A percentile compares a stretch with the other conserved stretches of the same genome.
These are phyloP conservation scores for Curvularia hawaiiensis DNA, from an alignment of 2,329 filamentous ascomycete genomes.

Conservation along the genomic window DNA sequence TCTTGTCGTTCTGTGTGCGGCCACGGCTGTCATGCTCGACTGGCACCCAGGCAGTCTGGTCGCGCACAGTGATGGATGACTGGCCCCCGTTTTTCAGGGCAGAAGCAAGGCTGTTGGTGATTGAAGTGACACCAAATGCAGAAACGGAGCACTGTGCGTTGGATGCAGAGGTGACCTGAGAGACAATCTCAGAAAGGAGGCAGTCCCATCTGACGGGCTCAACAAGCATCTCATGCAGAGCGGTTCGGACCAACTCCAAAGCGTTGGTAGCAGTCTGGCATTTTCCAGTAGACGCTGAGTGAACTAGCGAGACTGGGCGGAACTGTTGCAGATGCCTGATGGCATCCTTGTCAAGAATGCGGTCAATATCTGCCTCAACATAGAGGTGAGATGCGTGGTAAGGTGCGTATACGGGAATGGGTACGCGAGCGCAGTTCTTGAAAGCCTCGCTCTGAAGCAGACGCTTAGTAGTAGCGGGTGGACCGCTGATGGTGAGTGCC, in stretches of 20 bases:
- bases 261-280: constrained; percentile 53
- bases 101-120: constrained; percentile 61
- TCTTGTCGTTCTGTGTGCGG: constrained; percentile 66
- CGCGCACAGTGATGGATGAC: constrained; percentile 49
- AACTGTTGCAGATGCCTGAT: constrained; percentile 49
- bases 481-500: constrained; percentile 64
- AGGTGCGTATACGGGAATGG: constrained; percentile 62
- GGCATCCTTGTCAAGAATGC: constrained; percentile 54
- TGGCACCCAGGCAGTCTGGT: constrained; percentile 52
- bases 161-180: constrained; percentile 51
- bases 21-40: constrained; percentile 42
- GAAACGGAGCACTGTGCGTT: constrained; percentile 52
- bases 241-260: constrained; percentile 52
- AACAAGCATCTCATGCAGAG: constrained; percentile 53
- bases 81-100: constrained; percentile 59
- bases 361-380: constrained; percentile 55
- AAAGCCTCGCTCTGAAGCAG: constrained; percentile 58
- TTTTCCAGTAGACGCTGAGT: constrained; percentile 55
- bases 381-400: constrained; percentile 65
- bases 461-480: constrained; percentile 58
- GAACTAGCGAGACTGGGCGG: constrained; percentile 51
- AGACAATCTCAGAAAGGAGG: constrained; percentile 54
- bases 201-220: constrained; percentile 56
- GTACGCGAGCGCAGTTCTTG: constrained; percentile 56
- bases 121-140: constrained; percentile 58